Percentiles rank a stretch among this genome's conserved stretches.
These are phyloP conservation scores for Flaveria sonorensis DNA, from an alignment of 129 eudicot genomes.

Conservation along the genomic window DNA sequence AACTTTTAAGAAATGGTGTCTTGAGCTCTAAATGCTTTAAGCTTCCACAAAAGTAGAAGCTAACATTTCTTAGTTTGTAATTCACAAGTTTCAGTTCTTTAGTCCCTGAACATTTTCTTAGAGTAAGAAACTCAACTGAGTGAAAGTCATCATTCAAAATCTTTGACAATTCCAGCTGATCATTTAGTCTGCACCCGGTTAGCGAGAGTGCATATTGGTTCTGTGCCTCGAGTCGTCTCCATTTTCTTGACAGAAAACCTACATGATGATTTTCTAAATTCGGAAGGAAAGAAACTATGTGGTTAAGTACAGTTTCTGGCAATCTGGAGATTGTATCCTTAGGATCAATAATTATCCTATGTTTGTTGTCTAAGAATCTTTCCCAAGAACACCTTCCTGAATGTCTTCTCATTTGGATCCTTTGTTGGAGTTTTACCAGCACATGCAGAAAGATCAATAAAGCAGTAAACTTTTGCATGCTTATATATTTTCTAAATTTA, in stretches of 20 bases:
- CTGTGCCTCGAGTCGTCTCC: background rate
- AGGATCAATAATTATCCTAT: background rate
- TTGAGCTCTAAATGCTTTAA: background rate
- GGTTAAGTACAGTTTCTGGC: slow-evolving; percentile 15
- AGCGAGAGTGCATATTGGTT: background rate
- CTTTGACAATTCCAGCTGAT: background rate
- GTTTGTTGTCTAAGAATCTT: background rate
- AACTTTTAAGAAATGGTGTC: slow-evolving; percentile 22
- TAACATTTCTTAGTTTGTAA: background rate
- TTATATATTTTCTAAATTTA: too few species aligned
- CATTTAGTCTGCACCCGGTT: slow-evolving; percentile 7
- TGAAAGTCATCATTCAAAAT: slow-evolving; percentile 16
- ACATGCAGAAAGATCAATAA: too few species aligned
- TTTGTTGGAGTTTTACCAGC: background rate
- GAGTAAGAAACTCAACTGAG: slow-evolving; percentile 16
- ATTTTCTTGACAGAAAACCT: slow-evolving; percentile 14
- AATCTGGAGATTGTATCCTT: slow-evolving; percentile 5
- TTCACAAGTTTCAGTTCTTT: slow-evolving; percentile 1
- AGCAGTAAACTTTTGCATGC: too few species aligned
- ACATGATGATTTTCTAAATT: background rate
- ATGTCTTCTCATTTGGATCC: background rate
- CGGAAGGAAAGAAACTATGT: slow-evolving; percentile 16
- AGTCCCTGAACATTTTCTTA: background rate
- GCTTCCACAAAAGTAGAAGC: slow-evolving; percentile 9
- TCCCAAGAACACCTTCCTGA: background rate